Conservation (phyloP, 139 green algal genomes). For the Chlamydomonas schloesseri region DNA sequence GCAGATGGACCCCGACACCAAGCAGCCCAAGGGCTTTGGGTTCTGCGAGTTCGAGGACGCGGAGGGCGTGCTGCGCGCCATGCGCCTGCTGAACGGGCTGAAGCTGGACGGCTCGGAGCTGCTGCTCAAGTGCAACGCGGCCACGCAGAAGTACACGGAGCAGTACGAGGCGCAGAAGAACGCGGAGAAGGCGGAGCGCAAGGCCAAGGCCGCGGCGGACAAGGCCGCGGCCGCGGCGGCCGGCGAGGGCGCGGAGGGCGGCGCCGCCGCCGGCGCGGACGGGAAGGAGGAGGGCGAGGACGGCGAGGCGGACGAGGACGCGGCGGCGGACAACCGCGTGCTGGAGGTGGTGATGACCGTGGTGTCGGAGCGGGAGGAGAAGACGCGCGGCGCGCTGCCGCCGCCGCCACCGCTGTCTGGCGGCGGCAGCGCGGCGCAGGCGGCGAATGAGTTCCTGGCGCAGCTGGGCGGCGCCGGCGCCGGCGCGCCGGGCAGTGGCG, state of each 20-base stretch:
- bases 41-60: slow-evolving; percentile 91
- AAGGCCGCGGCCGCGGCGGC: slow-evolving; percentile 31
- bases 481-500: neutral
- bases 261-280: slow-evolving; percentile 31
- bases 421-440: slow-evolving; percentile 7
- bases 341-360: slow-evolving; percentile 53
- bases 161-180: slow-evolving; percentile 48
- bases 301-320: slow-evolving; percentile 48
- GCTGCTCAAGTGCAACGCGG: slow-evolving; percentile 86
- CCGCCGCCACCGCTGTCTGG: slow-evolving; percentile 37
- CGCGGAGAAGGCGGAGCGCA: slow-evolving; percentile 49
- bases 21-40: slow-evolving; percentile 89
- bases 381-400: slow-evolving; percentile 4
- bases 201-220: slow-evolving; percentile 54
- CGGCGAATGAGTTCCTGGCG: slow-evolving; percentile 61
- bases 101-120: slow-evolving; percentile 88
- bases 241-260: slow-evolving; percentile 38
- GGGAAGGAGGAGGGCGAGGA: slow-evolving; percentile 41
- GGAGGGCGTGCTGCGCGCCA: slow-evolving; percentile 77
- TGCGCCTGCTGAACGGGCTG: slow-evolving; percentile 78
- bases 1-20: slow-evolving; percentile 80
- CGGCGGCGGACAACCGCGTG: slow-evolving; percentile 57
- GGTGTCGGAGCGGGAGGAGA: slow-evolving; percentile 31
- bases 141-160: slow-evolving; percentile 70
- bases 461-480: neutral